Evolutionary conservation across 106 monocot genomes (phyloP).

Genomic region (Allium sativum): DNA sequence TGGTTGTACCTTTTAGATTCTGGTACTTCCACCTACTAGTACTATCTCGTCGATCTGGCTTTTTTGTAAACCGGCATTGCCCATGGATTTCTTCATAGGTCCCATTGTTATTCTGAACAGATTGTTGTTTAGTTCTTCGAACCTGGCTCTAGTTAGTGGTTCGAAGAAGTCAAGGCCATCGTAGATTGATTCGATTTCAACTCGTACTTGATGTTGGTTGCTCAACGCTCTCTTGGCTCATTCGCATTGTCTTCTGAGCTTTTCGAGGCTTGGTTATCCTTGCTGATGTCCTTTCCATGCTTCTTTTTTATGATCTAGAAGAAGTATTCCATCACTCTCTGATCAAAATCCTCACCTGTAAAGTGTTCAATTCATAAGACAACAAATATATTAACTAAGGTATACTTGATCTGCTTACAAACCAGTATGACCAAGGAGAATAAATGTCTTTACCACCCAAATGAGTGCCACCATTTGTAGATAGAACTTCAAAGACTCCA

Average conservation of each 20-base stretch:
- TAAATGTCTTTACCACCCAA: slow-evolving; percentile 33
- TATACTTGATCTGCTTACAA: too few species aligned
- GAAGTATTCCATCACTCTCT: slow-evolving; percentile 70
- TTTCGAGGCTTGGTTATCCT: slow-evolving; percentile 60
- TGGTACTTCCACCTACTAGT: slow-evolving; percentile 64
- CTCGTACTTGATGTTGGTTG: slow-evolving; percentile 57
- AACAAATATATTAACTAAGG: too few species aligned
- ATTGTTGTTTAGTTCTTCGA: slow-evolving; percentile 57
- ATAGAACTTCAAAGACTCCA: slow-evolving; percentile 59
- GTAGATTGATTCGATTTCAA: slow-evolving; percentile 49
- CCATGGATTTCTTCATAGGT: slow-evolving; percentile 64
- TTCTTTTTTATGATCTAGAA: slow-evolving; percentile 70
- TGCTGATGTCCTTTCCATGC: slow-evolving; percentile 63
- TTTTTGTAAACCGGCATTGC: slow-evolving; percentile 48
- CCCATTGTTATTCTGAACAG: slow-evolving; percentile 66
- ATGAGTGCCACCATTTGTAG: slow-evolving; percentile 66
- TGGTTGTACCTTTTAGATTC: slow-evolving; percentile 62
- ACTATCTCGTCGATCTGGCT: slow-evolving; percentile 56
- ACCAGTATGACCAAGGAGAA: too few species aligned
- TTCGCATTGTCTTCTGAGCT: slow-evolving; percentile 48
- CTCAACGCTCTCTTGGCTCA: slow-evolving; percentile 63
- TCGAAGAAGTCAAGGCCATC: slow-evolving; percentile 57
- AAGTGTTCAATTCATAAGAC: too few species aligned
- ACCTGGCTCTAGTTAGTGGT: slow-evolving; percentile 51
- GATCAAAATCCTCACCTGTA: slow-evolving; percentile 63